Evolutionary conservation across 1,284 basidiomycete genomes (phyloP).

Genomic region (Rhodofomes roseus): DNA sequence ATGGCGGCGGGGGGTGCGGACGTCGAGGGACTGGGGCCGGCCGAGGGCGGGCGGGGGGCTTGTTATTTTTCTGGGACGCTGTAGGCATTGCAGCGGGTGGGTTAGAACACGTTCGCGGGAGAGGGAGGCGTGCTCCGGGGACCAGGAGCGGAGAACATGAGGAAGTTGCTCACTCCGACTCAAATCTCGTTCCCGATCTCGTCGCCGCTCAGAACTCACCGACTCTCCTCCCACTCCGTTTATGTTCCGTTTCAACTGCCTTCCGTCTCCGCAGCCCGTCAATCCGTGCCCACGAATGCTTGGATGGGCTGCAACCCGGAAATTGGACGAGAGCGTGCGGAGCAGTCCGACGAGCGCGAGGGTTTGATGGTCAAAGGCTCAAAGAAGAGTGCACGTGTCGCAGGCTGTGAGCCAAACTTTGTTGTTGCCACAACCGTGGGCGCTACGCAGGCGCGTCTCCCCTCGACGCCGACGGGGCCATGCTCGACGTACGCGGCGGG

Average conservation of each 20-base stretch:
- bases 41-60: background rate
- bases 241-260: conserved; percentile 5
- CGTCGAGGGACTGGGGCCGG: background rate
- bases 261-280: conserved; percentile 9
- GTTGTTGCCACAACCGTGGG: conserved; percentile 11
- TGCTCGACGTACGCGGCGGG: background rate
- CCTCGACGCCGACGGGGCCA: conserved; percentile 10
- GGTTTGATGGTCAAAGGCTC: conserved; percentile 24
- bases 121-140: conserved; percentile 5
- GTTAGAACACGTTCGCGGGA: conserved; percentile 1
- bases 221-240: conserved; percentile 14
- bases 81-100: conserved; percentile 1
- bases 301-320: conserved; percentile 3
- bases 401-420: conserved; percentile 14
- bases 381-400: conserved; percentile 22
- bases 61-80: conserved; percentile 10
- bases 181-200: conserved; percentile 34
- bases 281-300: conserved; percentile 4
- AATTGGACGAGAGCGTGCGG: conserved; percentile 11
- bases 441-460: conserved; percentile 14
- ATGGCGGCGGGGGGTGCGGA: conserved; percentile 12
- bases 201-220: conserved; percentile 37
- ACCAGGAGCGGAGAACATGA: conserved; percentile 23
- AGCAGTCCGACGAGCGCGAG: conserved; percentile 13
- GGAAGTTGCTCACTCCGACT: conserved; percentile 33